Evolutionary conservation across 2,329 filamentous ascomycete species (phyloP).

Genomic region (Diplodia sapinea): DNA sequence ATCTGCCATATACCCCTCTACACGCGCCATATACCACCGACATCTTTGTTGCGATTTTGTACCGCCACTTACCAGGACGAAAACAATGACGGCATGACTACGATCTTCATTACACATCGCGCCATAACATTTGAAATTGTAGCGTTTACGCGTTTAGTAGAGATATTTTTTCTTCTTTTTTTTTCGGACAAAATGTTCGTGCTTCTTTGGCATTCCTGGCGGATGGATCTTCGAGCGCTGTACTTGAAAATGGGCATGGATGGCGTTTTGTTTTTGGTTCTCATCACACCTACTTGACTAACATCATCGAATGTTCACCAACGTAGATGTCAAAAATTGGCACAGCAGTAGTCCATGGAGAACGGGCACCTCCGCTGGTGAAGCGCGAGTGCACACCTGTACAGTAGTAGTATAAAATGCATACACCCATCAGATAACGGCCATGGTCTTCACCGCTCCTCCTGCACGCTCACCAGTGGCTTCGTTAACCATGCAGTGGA

Average conservation of each 20-base stretch:
- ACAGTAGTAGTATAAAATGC: background rate
- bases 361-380: background rate
- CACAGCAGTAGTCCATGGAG: background rate
- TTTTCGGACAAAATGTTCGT: background rate
- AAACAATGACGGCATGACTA: background rate
- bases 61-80: slow-evolving; percentile 7
- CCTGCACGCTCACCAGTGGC: background rate
- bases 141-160: slow-evolving; percentile 11
- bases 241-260: background rate
- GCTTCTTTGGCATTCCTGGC: background rate
- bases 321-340: background rate
- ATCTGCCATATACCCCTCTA: slow-evolving; percentile 15
- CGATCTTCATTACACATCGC: background rate
- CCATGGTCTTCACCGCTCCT: background rate
- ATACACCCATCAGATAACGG: background rate
- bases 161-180: background rate
- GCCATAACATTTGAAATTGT: background rate
- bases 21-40: background rate
- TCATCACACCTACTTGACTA: background rate
- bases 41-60: background rate
- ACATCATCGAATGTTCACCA: background rate
- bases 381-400: background rate
- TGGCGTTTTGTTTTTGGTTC: background rate
- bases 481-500: background rate
- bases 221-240: background rate